Conservation (phyloP, 2,329 filamentous ascomycete genomes). For the Fusarium sp. region DNA sequence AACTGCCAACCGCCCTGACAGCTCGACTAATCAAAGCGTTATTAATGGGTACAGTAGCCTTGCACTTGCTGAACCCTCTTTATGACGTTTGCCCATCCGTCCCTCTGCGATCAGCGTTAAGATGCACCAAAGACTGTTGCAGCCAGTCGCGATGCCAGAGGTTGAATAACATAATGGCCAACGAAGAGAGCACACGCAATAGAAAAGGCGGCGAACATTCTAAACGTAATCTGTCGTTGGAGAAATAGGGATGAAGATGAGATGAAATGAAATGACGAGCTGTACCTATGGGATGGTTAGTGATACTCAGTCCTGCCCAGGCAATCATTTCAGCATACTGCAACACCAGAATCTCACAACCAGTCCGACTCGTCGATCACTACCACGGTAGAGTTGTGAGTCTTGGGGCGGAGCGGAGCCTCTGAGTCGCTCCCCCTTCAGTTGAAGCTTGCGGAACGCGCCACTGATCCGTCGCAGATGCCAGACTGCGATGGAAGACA, state of each 20-base stretch:
- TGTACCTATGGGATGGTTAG: neutral
- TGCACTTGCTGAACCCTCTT: neutral
- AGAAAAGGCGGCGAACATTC: neutral
- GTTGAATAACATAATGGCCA: neutral
- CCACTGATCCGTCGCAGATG: slow-evolving; percentile 37
- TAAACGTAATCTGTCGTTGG: neutral
- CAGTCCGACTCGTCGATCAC: slow-evolving; percentile 1
- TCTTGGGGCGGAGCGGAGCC: slow-evolving; percentile 40
- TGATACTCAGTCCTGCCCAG: neutral
- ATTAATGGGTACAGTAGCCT: neutral
- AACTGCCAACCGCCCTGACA: neutral
- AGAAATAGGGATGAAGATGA: neutral
- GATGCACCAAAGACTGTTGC: slow-evolving; percentile 2
- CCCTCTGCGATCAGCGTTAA: slow-evolving; percentile 13
- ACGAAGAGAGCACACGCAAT: neutral
- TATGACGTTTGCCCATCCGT: slow-evolving; percentile 11
- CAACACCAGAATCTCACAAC: neutral
- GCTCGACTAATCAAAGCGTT: slow-evolving; percentile 6
- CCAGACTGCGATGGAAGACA: slow-evolving; percentile 23
- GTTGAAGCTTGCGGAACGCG: slow-evolving; percentile 44
- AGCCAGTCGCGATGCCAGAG: slow-evolving; percentile 3
- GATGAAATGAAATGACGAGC: neutral
- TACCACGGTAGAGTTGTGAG: slow-evolving; percentile 3
- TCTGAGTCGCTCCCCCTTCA: slow-evolving; percentile 26
- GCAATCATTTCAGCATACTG: neutral